Conservation (phyloP, 495 filamentous ascomycete species). For the Daldinia caldariorum region DNA sequence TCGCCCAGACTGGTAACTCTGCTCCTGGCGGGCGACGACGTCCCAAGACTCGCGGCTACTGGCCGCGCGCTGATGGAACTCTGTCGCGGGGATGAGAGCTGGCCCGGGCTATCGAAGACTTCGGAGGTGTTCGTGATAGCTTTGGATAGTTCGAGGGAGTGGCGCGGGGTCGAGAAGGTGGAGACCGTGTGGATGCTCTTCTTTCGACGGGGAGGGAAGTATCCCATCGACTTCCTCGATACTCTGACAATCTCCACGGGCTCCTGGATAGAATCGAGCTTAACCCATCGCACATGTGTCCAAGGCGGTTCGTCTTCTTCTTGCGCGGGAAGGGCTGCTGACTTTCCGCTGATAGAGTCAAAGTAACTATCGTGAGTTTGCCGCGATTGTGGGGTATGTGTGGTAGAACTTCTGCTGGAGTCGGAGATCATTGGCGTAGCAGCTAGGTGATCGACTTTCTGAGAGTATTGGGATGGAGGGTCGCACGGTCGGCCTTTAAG, state of each 20-base stretch:
- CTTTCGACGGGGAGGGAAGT: constrained; percentile 89
- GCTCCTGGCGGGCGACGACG: constrained; percentile 46
- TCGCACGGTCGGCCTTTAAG: constrained; percentile 76
- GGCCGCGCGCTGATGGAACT: constrained; percentile 48
- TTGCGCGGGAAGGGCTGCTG: constrained; percentile 33
- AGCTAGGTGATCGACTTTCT: constrained; percentile 58
- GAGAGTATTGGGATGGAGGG: constrained; percentile 46
- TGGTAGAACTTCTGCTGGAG: constrained; percentile 4
- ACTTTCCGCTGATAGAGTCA: constrained; percentile 46
- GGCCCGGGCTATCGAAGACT: constrained; percentile 49
- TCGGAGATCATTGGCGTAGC: constrained; percentile 53
- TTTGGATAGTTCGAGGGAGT: constrained; percentile 69
- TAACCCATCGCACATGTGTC: constrained; percentile 89
- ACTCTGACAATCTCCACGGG: constrained; percentile 89
- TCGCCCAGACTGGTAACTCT: constrained; percentile 45
- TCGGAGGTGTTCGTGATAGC: constrained; percentile 50
- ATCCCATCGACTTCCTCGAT: constrained; percentile 81
- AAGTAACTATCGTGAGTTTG: constrained; percentile 52
- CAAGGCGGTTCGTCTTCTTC: constrained; percentile 66
- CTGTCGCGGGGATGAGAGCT: constrained; percentile 53
- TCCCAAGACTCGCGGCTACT: constrained; percentile 38
- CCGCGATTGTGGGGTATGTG: constrained; percentile 27
- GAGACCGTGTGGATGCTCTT: constrained; percentile 70
- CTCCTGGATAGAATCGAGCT: constrained; percentile 71
- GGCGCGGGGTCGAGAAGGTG: constrained; percentile 67